A percentile compares a stretch with the other conserved stretches of the same genome.
Evolutionary conservation across 225 moss, liverwort and hornwort genomes (phyloP).

Genomic region (Physcomitrium patens): DNA sequence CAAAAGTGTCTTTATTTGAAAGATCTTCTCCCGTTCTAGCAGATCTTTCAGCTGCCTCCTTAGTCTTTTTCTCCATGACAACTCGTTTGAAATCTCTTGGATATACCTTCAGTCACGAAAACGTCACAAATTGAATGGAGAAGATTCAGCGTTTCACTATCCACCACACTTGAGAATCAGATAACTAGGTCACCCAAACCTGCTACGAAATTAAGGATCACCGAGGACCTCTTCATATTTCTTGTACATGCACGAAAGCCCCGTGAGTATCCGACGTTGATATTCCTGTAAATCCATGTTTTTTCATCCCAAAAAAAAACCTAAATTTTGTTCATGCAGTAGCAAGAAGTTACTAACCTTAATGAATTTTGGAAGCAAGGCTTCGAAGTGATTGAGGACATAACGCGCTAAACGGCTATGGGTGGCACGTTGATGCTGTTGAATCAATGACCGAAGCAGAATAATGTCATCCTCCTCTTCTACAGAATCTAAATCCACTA

Average conservation of each 20-base stretch:
- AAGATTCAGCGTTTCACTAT: background rate
- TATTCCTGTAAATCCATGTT: no score
- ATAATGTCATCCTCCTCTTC: slow-evolving; percentile 76
- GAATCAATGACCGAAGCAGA: slow-evolving; percentile 71
- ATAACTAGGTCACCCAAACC: background rate
- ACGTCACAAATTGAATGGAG: slow-evolving; percentile 2
- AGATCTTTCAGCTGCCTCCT: slow-evolving; percentile 44
- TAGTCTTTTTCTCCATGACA: slow-evolving; percentile 58
- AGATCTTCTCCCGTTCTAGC: slow-evolving; percentile 59
- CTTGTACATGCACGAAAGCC: no score
- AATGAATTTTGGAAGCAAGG: slow-evolving; percentile 74
- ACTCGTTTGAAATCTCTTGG: slow-evolving; percentile 88
- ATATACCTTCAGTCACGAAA: slow-evolving; percentile 55
- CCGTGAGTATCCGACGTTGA: no score
- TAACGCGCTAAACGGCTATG: slow-evolving; percentile 67
- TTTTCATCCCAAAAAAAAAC: no score
- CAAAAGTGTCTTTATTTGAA: slow-evolving; percentile 59
- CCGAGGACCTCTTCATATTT: no score
- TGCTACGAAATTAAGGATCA: background rate
- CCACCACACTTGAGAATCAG: background rate
- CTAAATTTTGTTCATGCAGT: background rate
- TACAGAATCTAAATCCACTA: slow-evolving; percentile 77
- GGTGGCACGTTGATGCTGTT: slow-evolving; percentile 78
- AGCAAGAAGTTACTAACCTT: slow-evolving; percentile 40
- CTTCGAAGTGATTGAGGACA: slow-evolving; percentile 67